A percentile compares a stretch with the other conserved stretches of the same genome.
Conservation (phyloP, 2,329 filamentous ascomycete species). For the Clonostachys chloroleuca region DNA sequence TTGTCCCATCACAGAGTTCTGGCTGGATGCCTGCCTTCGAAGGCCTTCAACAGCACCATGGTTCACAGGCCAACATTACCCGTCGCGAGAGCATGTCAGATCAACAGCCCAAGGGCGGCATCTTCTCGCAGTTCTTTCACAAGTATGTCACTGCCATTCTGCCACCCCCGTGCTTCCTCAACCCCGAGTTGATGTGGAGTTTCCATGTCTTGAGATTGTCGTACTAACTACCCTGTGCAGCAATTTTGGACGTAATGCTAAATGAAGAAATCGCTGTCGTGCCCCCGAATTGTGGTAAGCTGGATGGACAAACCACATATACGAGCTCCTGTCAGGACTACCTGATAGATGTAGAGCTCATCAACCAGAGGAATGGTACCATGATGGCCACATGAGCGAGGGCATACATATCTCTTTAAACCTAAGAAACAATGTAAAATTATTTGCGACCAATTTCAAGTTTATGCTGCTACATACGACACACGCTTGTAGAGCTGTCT, state of each 20-base stretch:
- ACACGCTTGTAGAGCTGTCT: no score
- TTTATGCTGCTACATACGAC: no score
- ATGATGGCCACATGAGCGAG: no score
- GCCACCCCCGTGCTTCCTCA: not conserved
- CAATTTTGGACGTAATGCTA: conserved; percentile 25
- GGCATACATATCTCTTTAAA: no score
- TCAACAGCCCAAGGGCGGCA: conserved; percentile 41
- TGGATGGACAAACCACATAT: no score
- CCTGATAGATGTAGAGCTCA: no score
- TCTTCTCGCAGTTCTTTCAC: conserved; percentile 53
- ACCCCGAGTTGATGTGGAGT: conserved; percentile 1
- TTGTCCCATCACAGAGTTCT: conserved; percentile 28
- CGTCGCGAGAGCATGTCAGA: conserved; percentile 52
- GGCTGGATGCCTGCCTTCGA: conserved; percentile 43
- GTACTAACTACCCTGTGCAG: conserved; percentile 7
- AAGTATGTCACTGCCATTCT: conserved; percentile 32
- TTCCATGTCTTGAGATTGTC: not conserved
- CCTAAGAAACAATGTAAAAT: no score
- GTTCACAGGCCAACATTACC: conserved; percentile 34
- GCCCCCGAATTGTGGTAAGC: no score
- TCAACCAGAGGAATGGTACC: no score
- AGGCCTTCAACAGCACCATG: conserved; percentile 45
- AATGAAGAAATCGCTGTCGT: conserved; percentile 3
- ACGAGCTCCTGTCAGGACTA: no score
- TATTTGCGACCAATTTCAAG: no score